Evolutionary conservation across 139 green algal genomes (phyloP).

Genomic region (Gonium pectorale): DNA sequence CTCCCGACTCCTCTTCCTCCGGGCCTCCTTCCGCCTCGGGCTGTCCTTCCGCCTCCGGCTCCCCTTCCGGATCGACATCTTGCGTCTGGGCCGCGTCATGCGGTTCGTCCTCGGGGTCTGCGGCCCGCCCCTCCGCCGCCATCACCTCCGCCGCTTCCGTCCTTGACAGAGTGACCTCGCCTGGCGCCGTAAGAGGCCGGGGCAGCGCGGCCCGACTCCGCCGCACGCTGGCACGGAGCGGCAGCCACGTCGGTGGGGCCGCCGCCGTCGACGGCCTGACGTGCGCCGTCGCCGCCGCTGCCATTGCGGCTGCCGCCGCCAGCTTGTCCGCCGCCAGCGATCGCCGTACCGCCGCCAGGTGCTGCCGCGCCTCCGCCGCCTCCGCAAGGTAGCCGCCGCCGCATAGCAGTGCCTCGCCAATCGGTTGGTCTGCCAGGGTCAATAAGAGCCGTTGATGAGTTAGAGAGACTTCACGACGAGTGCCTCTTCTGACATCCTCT

Average conservation of each 20-base stretch:
- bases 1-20: too few species aligned
- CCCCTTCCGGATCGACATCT: too few species aligned
- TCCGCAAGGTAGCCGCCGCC: conserved; percentile 40
- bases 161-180: not conserved
- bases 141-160: not conserved
- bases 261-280: too few species aligned
- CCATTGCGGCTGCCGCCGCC: not conserved
- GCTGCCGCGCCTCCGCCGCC: not conserved
- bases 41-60: too few species aligned
- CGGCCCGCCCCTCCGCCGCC: not conserved
- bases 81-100: too few species aligned
- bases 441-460: not conserved
- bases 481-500: not conserved
- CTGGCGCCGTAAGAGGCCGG: not conserved
- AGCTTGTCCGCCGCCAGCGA: too few species aligned
- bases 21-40: too few species aligned
- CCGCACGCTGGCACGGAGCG: conserved; percentile 12
- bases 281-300: not conserved
- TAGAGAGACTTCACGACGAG: not conserved
- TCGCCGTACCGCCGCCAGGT: conserved; percentile 10
- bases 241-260: too few species aligned
- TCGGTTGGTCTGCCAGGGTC: not conserved
- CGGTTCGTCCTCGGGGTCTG: not conserved
- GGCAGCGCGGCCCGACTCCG: not conserved
- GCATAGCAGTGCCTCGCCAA: conserved; percentile 50